phyloP scores from a whole-genome alignment of 495 filamentous ascomycete genomes.

The Parathielavia hyrcaniae region DNA sequence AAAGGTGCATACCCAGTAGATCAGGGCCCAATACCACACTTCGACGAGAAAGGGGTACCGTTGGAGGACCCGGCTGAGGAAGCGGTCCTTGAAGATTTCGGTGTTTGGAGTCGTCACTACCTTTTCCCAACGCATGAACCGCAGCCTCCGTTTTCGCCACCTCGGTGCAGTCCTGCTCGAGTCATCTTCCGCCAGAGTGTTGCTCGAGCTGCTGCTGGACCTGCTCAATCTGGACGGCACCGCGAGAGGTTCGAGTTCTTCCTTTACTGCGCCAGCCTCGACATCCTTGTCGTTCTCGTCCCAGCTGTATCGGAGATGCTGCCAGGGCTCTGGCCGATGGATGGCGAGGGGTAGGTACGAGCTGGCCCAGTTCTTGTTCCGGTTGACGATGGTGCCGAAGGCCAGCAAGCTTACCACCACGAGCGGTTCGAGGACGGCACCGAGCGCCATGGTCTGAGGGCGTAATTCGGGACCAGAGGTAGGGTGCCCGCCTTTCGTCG shows the following conservation, averaged over 20 bases:
- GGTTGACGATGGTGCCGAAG: conserved; percentile 33
- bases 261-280: conserved; percentile 2
- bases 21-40: conserved; percentile 74
- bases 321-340: conserved; percentile 20
- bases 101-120: conserved; percentile 29
- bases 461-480: background rate
- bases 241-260: background rate
- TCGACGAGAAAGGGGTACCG: conserved; percentile 72
- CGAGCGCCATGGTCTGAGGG: conserved; percentile 27
- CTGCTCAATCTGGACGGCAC: conserved; percentile 8
- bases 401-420: conserved; percentile 32
- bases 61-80: conserved; percentile 48
- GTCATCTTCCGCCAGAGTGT: conserved; percentile 20
- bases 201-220: conserved; percentile 23
- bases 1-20: conserved; percentile 56
- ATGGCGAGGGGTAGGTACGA: conserved; percentile 6
- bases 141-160: conserved; percentile 20
- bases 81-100: conserved; percentile 25
- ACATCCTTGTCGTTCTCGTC: conserved; percentile 15
- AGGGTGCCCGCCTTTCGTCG: background rate
- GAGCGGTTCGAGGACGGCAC: conserved; percentile 32
- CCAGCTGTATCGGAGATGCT: conserved; percentile 23
- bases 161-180: background rate
- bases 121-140: conserved; percentile 24
- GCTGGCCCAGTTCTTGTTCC: conserved; percentile 20